Conservation (phyloP, 805 yeast species). For the Candida odintsovae region DNA sequence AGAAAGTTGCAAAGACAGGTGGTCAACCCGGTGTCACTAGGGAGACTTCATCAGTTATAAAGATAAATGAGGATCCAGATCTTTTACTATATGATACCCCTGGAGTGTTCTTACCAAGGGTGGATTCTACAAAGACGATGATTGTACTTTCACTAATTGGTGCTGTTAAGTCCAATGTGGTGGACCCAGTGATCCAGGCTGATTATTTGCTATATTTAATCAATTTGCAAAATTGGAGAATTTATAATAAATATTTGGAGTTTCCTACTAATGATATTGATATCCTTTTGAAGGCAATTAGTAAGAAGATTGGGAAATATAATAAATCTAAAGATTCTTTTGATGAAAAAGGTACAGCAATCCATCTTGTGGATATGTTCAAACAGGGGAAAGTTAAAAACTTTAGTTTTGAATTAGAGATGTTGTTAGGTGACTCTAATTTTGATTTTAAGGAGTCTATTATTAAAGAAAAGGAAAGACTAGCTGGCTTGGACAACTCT, state of each 20-base stretch:
- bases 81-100: conserved; percentile 84
- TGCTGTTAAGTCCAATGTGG: conserved; percentile 58
- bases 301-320: conserved; percentile 31
- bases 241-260: conserved; percentile 34
- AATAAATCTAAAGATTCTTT: conserved; percentile 27
- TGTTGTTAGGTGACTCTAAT: conserved; percentile 4
- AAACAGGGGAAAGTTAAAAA: conserved; percentile 42
- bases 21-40: conserved; percentile 89
- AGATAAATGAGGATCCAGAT: conserved; percentile 54
- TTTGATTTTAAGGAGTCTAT: conserved; percentile 13
- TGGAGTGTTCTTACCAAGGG: conserved; percentile 82
- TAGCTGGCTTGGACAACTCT: conserved; percentile 19
- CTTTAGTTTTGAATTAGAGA: conserved; percentile 21
- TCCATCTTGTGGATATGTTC: conserved; percentile 58
- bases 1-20: conserved; percentile 80
- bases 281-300: conserved; percentile 45
- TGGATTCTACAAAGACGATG: conserved; percentile 62
- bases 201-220: conserved; percentile 74
- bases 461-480: conserved; percentile 12
- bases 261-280: conserved; percentile 71
- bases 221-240: conserved; percentile 46
- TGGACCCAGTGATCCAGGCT: conserved; percentile 82
- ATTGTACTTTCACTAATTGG: conserved; percentile 68
- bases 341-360: conserved; percentile 58
- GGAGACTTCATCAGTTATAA: conserved; percentile 67